Percentiles rank a stretch among this genome's conserved stretches.
These are phyloP conservation scores for Pseudocercospora fijiensis DNA, from an alignment of 2,329 filamentous ascomycete genomes.

Conservation along the genomic window DNA sequence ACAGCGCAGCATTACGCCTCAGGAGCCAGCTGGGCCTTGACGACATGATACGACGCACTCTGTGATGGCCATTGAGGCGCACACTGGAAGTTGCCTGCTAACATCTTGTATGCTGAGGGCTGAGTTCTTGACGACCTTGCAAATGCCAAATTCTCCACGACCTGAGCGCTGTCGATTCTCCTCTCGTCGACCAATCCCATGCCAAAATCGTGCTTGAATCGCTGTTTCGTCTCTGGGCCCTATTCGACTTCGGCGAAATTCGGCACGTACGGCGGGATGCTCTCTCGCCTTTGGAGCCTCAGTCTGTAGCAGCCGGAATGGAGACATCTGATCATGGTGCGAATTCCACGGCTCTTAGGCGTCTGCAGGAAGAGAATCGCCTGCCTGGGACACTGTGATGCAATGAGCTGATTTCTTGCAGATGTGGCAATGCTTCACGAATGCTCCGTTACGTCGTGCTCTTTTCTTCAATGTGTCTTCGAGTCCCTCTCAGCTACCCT, in stretches of 20 bases:
- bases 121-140: background rate
- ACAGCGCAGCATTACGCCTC: background rate
- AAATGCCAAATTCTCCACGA: background rate
- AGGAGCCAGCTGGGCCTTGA: background rate
- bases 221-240: background rate
- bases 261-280: background rate
- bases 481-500: background rate
- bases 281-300: background rate
- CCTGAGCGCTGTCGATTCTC: background rate
- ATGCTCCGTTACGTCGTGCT: background rate
- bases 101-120: no score
- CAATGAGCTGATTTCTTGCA: background rate
- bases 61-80: background rate
- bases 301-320: background rate
- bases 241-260: background rate
- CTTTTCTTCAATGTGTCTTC: background rate
- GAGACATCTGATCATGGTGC: background rate
- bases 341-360: background rate
- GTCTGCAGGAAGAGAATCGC: background rate
- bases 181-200: background rate
- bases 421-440: background rate
- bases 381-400: background rate
- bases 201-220: background rate
- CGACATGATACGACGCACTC: background rate
- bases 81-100: background rate